Base-by-base conservation (phyloP, 2,329 filamentous ascomycete species). In the Talaromyces sp. region DNA sequence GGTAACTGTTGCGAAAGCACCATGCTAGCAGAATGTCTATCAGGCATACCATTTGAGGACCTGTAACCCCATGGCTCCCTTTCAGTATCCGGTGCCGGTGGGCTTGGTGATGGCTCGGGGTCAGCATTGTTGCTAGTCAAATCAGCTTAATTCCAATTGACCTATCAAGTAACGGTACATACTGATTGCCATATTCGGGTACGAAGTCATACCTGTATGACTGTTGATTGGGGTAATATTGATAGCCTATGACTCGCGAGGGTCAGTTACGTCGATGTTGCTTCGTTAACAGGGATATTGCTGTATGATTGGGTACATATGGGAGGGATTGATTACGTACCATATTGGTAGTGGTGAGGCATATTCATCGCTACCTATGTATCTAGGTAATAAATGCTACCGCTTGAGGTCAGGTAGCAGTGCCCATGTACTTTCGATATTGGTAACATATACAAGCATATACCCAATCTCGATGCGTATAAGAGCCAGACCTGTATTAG, bases 1-100 rank as follows among this genome's bases (percentile, higher is more conserved):
- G 29, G 27, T 17, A 29, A 38, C 19, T 38, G 25, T 31, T 64
- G 61, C 51, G 19, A 36, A 29, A 27, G 25, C 51, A 45, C 25
- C 51, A 36, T 25, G 51, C 31, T 31, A 56, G n/a, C 31, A 36
- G 17, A 36, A 5, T 56, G n/a, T 34, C 36, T 31, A 27, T 34
- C 58, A 49, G 15, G 27, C 59, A 38, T 62, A 53, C 56, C 56
- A 58, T 58, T 25, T 27, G 56, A 58, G 36, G 31, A 40, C 22
- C 56, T 45, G 19, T 27, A 1, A 43, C 36, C 56, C 56, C 56
- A 59, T 27, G 56, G 19, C 34, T 59, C 56, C 38, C 56, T 59
- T 15, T 31, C 49, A n/a, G n/a, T 22, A 11, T 10, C 8, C 11
- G 53, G 53, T 56, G 15, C 34, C 40, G 43, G 1, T 45, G 56